Evolutionary conservation across 2,329 filamentous ascomycete genomes (phyloP).

Genomic region (Trichoderma aggressivum): DNA sequence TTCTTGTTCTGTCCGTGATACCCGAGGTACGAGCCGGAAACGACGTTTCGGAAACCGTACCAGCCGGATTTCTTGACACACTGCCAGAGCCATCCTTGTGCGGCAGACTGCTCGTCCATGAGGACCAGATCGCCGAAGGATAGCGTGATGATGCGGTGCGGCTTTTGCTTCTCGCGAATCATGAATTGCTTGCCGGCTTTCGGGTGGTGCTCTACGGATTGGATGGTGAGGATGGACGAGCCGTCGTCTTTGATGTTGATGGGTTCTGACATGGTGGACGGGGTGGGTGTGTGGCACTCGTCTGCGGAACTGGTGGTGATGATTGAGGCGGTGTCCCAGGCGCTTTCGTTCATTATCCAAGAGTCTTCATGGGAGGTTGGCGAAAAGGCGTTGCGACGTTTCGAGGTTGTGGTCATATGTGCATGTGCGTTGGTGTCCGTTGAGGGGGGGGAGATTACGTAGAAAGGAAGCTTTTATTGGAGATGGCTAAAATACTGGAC

Average conservation of each 20-base stretch:
- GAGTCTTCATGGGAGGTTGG: neutral
- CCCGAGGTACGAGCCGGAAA: conserved; percentile 6
- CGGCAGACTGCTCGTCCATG: rapidly evolving
- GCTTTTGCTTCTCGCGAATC: neutral
- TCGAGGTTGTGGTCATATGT: neutral
- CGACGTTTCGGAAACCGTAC: conserved; percentile 13
- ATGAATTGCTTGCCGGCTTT: neutral
- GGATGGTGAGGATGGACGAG: neutral
- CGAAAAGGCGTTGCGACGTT: neutral
- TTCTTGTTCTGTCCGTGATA: neutral
- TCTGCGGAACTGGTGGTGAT: neutral
- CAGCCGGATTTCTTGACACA: conserved; percentile 1
- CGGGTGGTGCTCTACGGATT: neutral
- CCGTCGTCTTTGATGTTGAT: neutral
- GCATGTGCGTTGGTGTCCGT: neutral
- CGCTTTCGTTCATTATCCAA: neutral
- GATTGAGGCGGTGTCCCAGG: neutral
- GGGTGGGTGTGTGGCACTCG: neutral
- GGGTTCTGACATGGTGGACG: neutral
- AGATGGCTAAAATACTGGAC: neutral
- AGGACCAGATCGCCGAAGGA: neutral
- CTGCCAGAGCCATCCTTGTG: conserved; percentile 4
- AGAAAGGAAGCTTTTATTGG: neutral
- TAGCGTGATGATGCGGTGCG: neutral
- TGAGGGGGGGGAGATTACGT: neutral